Percentiles rank a stretch among this genome's conserved stretches.
Evolutionary conservation across 148 eudicot species (phyloP).

Genomic region (Pharnaceum exiguum): DNA sequence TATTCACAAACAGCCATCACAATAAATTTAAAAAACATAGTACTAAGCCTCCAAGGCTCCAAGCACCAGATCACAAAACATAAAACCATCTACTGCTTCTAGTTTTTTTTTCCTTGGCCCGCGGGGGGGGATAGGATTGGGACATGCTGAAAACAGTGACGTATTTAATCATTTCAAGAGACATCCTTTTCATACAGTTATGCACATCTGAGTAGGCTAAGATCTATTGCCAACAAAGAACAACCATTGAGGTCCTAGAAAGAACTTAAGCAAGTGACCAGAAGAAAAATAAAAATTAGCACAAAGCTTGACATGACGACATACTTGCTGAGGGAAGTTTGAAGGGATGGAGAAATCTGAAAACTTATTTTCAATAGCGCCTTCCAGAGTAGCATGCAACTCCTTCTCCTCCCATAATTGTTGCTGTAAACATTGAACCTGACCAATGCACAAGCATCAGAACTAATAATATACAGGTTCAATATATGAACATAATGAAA

Average conservation of each 20-base stretch:
- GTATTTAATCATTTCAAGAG: too few relatives aligned
- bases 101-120: too few relatives aligned
- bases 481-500: background rate
- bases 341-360: constrained; percentile 16
- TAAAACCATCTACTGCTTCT: too few relatives aligned
- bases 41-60: too few relatives aligned
- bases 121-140: too few relatives aligned
- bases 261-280: background rate
- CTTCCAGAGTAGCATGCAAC: constrained; percentile 27
- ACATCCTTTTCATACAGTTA: too few relatives aligned
- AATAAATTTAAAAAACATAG: background rate
- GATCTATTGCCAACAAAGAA: too few relatives aligned
- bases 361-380: constrained; percentile 21
- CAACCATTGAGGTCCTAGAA: too few relatives aligned
- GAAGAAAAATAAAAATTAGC: background rate
- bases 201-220: too few relatives aligned
- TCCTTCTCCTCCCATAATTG: constrained; percentile 29
- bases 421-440: constrained; percentile 26
- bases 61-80: too few relatives aligned
- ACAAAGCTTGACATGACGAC: background rate
- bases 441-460: constrained; percentile 7
- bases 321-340: constrained; percentile 26
- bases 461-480: background rate
- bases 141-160: too few relatives aligned
- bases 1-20: background rate